These are phyloP conservation scores for Maudiozyma bulderi DNA, from an alignment of 805 yeast species.

Conservation along the genomic window DNA sequence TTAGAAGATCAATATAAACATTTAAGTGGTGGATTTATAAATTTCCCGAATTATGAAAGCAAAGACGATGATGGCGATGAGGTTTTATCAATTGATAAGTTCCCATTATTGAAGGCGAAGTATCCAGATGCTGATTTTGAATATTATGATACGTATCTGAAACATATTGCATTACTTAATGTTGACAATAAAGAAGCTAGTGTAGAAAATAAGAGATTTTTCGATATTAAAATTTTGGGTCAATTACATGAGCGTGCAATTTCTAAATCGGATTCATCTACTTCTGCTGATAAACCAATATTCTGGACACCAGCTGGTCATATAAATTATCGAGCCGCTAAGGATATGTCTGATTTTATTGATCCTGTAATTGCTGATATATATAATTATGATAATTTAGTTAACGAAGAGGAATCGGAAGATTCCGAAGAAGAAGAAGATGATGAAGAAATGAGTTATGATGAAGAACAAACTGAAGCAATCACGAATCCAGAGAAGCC, in stretches of 20 bases:
- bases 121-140: conserved; percentile 17
- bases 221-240: conserved; percentile 15
- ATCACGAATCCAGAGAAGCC: background rate
- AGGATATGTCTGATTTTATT: conserved; percentile 9
- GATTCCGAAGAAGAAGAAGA: background rate
- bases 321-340: conserved; percentile 9
- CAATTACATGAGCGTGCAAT: conserved; percentile 1
- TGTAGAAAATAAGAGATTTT: conserved; percentile 2
- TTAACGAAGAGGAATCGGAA: background rate
- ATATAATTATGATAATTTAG: conserved; percentile 13
- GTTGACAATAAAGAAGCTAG: background rate
- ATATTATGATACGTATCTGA: conserved; percentile 12
- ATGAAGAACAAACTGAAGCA: background rate
- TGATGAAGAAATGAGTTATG: background rate
- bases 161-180: conserved; percentile 9
- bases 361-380: conserved; percentile 16
- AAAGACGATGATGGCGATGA: conserved; percentile 1
- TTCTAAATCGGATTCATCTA: background rate
- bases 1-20: conserved; percentile 42
- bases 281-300: background rate
- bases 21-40: conserved; percentile 35
- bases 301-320: conserved; percentile 23
- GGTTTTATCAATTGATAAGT: conserved; percentile 21
- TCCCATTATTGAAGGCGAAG: conserved; percentile 27
- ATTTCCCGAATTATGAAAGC: conserved; percentile 11